Percentiles rank a stretch among this genome's conserved stretches.
Evolutionary conservation across 495 filamentous ascomycete genomes (phyloP).

Genomic region (Penicillium maclennaniae): DNA sequence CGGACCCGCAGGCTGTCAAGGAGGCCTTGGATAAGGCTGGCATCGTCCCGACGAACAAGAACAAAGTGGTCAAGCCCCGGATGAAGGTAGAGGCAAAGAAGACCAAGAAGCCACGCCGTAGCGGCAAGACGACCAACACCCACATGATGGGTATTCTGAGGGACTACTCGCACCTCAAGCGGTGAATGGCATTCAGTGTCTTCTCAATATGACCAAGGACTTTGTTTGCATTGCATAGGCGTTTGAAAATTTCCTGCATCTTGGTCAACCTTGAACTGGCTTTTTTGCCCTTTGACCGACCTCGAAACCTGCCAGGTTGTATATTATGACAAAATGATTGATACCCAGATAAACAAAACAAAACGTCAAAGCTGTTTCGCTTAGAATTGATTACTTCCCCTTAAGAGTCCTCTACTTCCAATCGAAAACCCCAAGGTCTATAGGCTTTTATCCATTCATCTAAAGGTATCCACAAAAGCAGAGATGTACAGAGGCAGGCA

Average conservation of each 20-base stretch:
- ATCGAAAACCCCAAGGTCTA: background rate
- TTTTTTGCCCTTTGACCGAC: background rate
- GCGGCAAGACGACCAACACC: constrained; percentile 83
- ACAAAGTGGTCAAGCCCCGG: constrained; percentile 55
- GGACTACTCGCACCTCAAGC: constrained; percentile 70
- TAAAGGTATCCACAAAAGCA: constrained; percentile 19
- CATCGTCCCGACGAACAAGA: constrained; percentile 75
- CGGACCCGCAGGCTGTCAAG: constrained; percentile 69
- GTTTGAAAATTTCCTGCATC: constrained; percentile 9
- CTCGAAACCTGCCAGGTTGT: constrained; percentile 8
- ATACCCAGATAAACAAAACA: constrained; percentile 28
- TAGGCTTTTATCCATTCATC: constrained; percentile 18
- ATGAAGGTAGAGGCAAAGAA: constrained; percentile 57
- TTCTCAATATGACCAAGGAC: background rate
- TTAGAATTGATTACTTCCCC: background rate
- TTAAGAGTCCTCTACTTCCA: background rate
- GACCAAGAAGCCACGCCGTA: constrained; percentile 61
- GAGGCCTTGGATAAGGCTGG: constrained; percentile 67
- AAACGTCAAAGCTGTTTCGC: background rate
- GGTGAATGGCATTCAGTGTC: constrained; percentile 16
- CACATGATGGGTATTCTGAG: constrained; percentile 88
- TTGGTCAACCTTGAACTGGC: background rate
- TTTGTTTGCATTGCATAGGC: constrained; percentile 20
- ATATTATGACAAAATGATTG: constrained; percentile 24
- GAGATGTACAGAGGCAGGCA: constrained; percentile 16